Conservation (phyloP, 2,329 filamentous ascomycete species). For the Lachnellula willkommii region DNA sequence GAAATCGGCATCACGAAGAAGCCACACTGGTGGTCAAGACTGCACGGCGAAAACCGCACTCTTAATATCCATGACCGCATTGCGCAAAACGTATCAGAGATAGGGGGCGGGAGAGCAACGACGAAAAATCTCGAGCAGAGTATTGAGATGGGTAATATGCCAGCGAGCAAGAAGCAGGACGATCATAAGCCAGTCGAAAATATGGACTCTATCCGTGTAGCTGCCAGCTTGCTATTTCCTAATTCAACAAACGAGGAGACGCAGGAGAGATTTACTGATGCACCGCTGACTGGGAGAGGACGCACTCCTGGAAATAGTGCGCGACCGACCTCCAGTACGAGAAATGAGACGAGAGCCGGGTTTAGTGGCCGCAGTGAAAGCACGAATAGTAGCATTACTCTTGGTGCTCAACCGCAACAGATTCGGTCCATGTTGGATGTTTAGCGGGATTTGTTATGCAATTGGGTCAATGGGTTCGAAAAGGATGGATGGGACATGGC, state of each 20-base stretch:
- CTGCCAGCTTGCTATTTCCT: constrained; percentile 16
- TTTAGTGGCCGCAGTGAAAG: constrained; percentile 18
- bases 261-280: constrained; percentile 15
- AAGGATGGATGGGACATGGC: no score
- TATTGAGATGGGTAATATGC: constrained; percentile 37
- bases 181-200: constrained; percentile 44
- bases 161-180: constrained; percentile 29
- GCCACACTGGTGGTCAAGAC: constrained; percentile 61
- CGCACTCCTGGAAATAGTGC: neutral
- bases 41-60: constrained; percentile 20
- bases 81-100: constrained; percentile 32
- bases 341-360: constrained; percentile 3
- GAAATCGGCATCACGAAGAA: constrained; percentile 57
- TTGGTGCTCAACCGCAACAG: constrained; percentile 29
- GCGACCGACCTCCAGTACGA: neutral
- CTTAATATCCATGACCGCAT: constrained; percentile 31
- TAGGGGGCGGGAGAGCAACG: constrained; percentile 31
- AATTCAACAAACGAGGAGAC: constrained; percentile 1
- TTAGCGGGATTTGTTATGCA: constrained; percentile 10
- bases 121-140: constrained; percentile 26
- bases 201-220: constrained; percentile 30
- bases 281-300: constrained; percentile 4
- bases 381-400: constrained; percentile 25
- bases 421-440: constrained; percentile 40
- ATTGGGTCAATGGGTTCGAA: no score